Conservation (phyloP, 192 early-diverging fungal genomes). For the Tieghemiomyces parasiticus region DNA sequence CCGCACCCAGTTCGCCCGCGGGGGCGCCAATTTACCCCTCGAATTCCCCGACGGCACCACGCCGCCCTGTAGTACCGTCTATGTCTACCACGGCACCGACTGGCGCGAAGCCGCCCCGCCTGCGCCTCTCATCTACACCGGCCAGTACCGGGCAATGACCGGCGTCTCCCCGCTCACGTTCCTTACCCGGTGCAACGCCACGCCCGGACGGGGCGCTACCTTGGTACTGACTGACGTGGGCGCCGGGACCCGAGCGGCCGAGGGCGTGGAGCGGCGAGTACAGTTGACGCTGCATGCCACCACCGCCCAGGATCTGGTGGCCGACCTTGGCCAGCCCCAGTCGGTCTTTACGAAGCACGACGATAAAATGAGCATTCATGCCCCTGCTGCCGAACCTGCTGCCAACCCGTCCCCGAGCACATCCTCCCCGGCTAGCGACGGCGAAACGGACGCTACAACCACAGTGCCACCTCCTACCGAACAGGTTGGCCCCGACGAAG, state of each 20-base stretch:
- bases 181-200: background rate
- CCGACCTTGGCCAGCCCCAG: conserved; percentile 48
- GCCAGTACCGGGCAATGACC: conserved; percentile 14
- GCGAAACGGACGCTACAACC: no score
- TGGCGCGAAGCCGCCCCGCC: conserved; percentile 32
- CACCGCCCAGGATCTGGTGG: conserved; percentile 52
- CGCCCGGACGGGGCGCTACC: conserved; percentile 26
- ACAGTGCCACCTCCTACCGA: no score
- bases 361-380: conserved; percentile 59
- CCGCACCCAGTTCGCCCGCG: conserved; percentile 28
- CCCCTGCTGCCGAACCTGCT: conserved; percentile 17
- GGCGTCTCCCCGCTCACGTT: conserved; percentile 10
- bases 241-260: conserved; percentile 5
- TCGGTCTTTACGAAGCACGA: conserved; percentile 47
- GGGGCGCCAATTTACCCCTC: conserved; percentile 40
- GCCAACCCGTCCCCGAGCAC: background rate
- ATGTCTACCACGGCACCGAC: conserved; percentile 37
- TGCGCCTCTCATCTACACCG: conserved; percentile 20
- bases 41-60: conserved; percentile 63
- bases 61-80: conserved; percentile 43
- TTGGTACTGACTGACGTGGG: conserved; percentile 20
- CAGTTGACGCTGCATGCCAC: conserved; percentile 31
- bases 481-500: no score
- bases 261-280: conserved; percentile 13
- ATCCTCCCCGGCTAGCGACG: no score